These are phyloP conservation scores for Aspergillus pseudoviridinutans DNA, from an alignment of 2,329 filamentous ascomycete genomes.

Conservation along the genomic window DNA sequence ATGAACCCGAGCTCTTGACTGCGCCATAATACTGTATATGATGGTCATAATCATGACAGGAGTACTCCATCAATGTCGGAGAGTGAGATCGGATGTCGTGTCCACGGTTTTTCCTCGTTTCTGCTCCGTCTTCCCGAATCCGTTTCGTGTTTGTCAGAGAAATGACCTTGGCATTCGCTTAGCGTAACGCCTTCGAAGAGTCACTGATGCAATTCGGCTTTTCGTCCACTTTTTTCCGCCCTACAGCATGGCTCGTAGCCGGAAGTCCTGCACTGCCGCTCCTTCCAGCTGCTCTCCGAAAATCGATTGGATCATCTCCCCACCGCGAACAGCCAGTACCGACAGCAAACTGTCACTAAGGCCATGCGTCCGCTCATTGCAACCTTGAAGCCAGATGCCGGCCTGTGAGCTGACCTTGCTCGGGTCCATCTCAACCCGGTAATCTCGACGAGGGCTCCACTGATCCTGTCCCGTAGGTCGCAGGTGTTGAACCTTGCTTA, in stretches of 20 bases:
- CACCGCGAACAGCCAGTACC: conserved; percentile 69
- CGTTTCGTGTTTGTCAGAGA: not conserved
- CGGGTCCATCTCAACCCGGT: conserved; percentile 67
- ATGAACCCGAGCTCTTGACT: not conserved
- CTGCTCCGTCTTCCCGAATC: not conserved
- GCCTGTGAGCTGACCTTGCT: conserved; percentile 67
- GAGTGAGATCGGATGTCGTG: not conserved
- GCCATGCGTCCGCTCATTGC: conserved; percentile 87
- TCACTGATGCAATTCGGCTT: not conserved
- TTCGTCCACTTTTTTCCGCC: not conserved
- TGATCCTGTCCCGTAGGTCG: conserved; percentile 56
- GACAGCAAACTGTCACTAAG: conserved; percentile 79
- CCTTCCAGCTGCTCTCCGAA: conserved; percentile 50
- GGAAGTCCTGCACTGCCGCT: conserved; percentile 29
- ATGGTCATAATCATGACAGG: not conserved
- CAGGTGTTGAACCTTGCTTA: conserved; percentile 62
- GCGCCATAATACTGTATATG: not conserved
- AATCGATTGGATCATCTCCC: conserved; percentile 72
- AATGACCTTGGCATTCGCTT: not conserved
- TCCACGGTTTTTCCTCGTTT: not conserved
- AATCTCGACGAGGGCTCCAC: conserved; percentile 71
- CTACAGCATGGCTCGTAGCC: conserved; percentile 32
- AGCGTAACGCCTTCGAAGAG: not conserved
- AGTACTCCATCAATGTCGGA: not conserved
- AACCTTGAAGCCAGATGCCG: conserved; percentile 89